Evolutionary conservation across 2,329 filamentous ascomycete species (phyloP), one percentile per base, ranked within the genome.

Genomic region (Chaetomiaceae sp.): DNA sequence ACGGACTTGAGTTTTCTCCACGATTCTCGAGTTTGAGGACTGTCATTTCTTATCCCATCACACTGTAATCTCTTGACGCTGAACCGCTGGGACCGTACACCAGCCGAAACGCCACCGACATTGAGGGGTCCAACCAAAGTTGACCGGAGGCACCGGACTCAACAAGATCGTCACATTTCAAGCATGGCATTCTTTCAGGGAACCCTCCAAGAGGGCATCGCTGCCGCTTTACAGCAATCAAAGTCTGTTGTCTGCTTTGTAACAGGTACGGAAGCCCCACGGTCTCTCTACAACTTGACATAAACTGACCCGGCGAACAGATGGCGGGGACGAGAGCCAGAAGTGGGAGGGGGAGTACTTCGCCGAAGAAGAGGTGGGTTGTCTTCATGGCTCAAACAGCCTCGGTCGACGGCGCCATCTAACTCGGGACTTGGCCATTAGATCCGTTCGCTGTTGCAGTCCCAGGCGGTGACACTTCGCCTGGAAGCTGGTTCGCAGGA

Each of bases 231-330:
- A 6, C 78, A 81, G 54, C 76, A 91, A 66, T 74, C 81, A 53
- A 95, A 92, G 68, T 76, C 86, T 16, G 87, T 96, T 0, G 79
- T 87, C 25, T 95, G 89, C 70, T 95, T 96, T 68, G 85, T 96
- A 27, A 81, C 83, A 63, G 85, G 88, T 89, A 58, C 73, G 58
- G 30, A 19, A n/a, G 14, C 14, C 14, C 12, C 16, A 16, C 12
- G 2, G n/a, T 35, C 31, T 8, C 25, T 56, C 50, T 14, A 16
- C 23, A 31, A n/a, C n/a, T n/a, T 25, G 14, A 27, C 13, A 46
- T 14, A 17, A 27, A 19, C 55, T 59, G 41, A 61, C 50, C 10
- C 12, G n/a, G 5, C 20, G 40, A n/a, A 42, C 61, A 90, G 88
- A 95, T 66, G 80, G 81, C 45, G 76, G 77, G 35, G 75, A 82